These are phyloP conservation scores for Phytophthora sojae DNA, from an alignment of 352 stramenopile species.

Conservation along the genomic window DNA sequence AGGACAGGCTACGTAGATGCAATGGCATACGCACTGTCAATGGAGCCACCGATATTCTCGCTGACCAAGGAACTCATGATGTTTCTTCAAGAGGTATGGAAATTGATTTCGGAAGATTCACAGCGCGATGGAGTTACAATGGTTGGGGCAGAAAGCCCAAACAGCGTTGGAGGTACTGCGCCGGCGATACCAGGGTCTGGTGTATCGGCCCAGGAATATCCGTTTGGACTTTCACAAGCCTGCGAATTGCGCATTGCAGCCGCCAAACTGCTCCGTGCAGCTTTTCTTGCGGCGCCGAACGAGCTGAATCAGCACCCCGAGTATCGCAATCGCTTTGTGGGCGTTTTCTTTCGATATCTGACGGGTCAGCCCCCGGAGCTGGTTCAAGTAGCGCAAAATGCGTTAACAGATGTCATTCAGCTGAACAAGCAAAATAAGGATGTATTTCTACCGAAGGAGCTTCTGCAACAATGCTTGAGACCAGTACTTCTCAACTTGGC, in stretches of 20 bases:
- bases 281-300: conserved; percentile 83
- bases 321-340: conserved; percentile 86
- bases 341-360: conserved; percentile 92
- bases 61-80: conserved; percentile 88
- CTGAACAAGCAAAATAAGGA: conserved; percentile 91
- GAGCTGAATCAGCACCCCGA: conserved; percentile 90
- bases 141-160: conserved; percentile 36
- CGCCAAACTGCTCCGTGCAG: conserved; percentile 88
- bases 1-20: conserved; percentile 87
- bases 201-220: conserved; percentile 85
- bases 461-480: conserved; percentile 96
- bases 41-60: conserved; percentile 82
- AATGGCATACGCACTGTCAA: conserved; percentile 80
- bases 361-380: conserved; percentile 87
- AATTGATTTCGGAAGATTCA: conserved; percentile 80
- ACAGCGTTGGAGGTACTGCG: conserved; percentile 29
- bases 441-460: conserved; percentile 93
- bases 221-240: conserved; percentile 83
- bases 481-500: conserved; percentile 97
- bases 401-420: conserved; percentile 83
- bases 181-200: conserved; percentile 41
- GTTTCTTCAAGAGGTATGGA: conserved; percentile 90
- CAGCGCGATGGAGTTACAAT: conserved; percentile 38
- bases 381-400: conserved; percentile 81
- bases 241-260: conserved; percentile 88